Evolutionary conservation across 169 alveolate species (phyloP).

Genomic region (Cyclospora cayetanensis): DNA sequence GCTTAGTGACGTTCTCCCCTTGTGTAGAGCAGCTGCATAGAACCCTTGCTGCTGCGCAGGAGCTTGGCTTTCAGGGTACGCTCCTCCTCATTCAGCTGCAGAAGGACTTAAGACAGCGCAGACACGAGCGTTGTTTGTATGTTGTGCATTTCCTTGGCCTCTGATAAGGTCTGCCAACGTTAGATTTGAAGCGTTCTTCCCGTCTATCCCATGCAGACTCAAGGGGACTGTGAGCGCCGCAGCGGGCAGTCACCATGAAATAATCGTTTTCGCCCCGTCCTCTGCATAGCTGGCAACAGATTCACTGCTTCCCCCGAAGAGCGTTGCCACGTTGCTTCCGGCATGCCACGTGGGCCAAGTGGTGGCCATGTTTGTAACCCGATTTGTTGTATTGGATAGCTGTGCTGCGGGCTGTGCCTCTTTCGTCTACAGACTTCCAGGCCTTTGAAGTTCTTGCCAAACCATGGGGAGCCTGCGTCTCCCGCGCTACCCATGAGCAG

Average conservation of each 20-base stretch:
- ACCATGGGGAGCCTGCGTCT: constrained; percentile 56
- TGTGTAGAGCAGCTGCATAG: constrained; percentile 87
- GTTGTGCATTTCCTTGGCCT: no score
- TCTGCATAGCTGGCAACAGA: no score
- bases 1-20: constrained; percentile 85
- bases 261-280: neutral
- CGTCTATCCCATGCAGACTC: no score
- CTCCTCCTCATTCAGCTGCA: neutral
- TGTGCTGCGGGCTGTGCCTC: no score
- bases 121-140: no score
- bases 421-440: neutral
- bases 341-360: no score
- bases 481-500: constrained; percentile 7
- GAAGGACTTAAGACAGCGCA: neutral
- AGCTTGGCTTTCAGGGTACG: constrained; percentile 55
- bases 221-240: neutral
- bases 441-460: constrained; percentile 55
- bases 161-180: no score
- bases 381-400: no score
- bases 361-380: no score
- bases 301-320: no score
- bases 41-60: constrained; percentile 55
- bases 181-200: no score
- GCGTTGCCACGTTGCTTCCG: no score
- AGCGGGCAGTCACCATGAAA: neutral